Base-by-base conservation (phyloP, 306 rosid species). In the Echinosophora koreensis region DNA sequence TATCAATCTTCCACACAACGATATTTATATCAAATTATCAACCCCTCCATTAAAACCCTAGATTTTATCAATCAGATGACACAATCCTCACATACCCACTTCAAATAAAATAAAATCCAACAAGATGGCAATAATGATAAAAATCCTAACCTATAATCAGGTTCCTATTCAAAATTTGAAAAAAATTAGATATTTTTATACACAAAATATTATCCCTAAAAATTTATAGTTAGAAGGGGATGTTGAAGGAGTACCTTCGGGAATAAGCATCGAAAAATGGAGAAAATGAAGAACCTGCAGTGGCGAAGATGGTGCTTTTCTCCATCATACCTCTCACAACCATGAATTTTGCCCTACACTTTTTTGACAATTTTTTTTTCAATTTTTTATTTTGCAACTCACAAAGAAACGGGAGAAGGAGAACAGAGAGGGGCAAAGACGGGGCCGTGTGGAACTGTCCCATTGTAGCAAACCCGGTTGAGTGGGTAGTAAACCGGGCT, bases 31-130 rank as follows among this genome's bases (percentile, higher is more conserved):
- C 47, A 42, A 42, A 42, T 8, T 42, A 42, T 42, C 47, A 42
- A 42, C 88, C 71, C 90, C 89, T 80, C 86, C 93, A 60, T 60
- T 89, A 89, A 88, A 82, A 76, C 85, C 90, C 91, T 86, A 85
- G 76, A 77, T 82, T 82, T 89, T 50, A 77, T 61, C 69, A 86
- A 89, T 60, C 87, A 90, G 55, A 84, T 65, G 67, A 84, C 77
- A 86, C 79, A 76, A 67, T 78, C 84, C 85, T 72, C 79, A 80
- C 88, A 74, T 77, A 75, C 88, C 59, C 86, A 79, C 47, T 28
- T 2, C 42, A 57, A 51, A 56, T 37, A 13, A 4, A 27, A 39
- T 39, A 78, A 71, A 63, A 30, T 8, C 69, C 61, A 46, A 16
- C 62, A 57, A 67, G 28, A 62, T 12, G 28, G 6, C 2, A 17